Percentiles rank a stretch among this genome's conserved stretches.
phyloP scores from a whole-genome alignment of 2,329 filamentous ascomycete species.

The Pestalotiopsis fici region DNA sequence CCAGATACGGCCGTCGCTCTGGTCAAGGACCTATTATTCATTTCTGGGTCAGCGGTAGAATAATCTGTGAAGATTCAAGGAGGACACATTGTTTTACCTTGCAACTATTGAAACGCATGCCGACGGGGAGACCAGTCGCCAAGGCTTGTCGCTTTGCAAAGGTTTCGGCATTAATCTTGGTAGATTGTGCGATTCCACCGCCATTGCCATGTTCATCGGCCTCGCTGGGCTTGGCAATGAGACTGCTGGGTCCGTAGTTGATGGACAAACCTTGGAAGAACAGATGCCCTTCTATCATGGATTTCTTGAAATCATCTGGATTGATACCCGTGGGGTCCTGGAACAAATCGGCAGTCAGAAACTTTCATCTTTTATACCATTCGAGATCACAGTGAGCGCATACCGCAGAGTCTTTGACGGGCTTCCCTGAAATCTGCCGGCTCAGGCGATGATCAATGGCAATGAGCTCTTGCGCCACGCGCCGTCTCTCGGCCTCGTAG shows the following conservation, averaged over 20 bases:
- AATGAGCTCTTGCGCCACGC: constrained; percentile 67
- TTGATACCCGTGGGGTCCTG: constrained; percentile 60
- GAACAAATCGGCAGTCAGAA: not conserved
- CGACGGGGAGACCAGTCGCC: constrained; percentile 45
- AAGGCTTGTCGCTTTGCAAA: constrained; percentile 38
- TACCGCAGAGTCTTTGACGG: constrained; percentile 54
- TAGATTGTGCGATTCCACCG: constrained; percentile 31
- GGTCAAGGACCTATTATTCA: constrained; percentile 47
- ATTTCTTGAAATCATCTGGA: constrained; percentile 63
- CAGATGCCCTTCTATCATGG: constrained; percentile 59
- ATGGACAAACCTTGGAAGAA: constrained; percentile 60
- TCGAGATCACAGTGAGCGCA: not conserved
- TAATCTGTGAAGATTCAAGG: not conserved
- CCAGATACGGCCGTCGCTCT: constrained; percentile 56
- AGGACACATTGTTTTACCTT: constrained; percentile 33
- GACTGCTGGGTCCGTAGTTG: constrained; percentile 56
- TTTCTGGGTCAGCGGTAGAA: not conserved
- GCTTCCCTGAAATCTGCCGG: constrained; percentile 56
- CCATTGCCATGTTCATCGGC: constrained; percentile 46
- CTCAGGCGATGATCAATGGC: constrained; percentile 61
- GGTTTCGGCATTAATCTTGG: constrained; percentile 13
- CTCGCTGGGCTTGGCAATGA: constrained; percentile 54
- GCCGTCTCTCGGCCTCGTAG: constrained; percentile 54
- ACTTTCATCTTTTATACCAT: not conserved
- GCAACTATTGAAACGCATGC: constrained; percentile 60